phyloP scores from a whole-genome alignment of 257 asterid genomes.

The Primulina huaijiensis region DNA sequence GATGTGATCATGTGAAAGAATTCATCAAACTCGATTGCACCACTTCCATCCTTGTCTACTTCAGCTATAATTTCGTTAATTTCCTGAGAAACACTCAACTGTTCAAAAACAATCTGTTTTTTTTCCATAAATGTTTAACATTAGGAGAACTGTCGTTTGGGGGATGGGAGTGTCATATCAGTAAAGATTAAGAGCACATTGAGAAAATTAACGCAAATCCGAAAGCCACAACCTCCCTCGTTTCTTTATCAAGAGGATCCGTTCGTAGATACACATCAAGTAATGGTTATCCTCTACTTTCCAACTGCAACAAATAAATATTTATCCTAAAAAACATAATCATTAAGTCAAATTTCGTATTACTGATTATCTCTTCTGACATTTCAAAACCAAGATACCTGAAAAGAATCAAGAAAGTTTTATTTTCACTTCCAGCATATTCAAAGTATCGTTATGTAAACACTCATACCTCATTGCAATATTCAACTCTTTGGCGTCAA shows the following conservation, averaged over 20 bases:
- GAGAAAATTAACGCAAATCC: conserved; percentile 1
- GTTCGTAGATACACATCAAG: conserved; percentile 4
- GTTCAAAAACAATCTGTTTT: not conserved
- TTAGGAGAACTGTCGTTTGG: not conserved
- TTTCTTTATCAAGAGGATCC: conserved; percentile 1
- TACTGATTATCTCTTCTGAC: conserved; percentile 79
- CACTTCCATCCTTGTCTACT: conserved; percentile 93
- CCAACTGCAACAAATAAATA: not conserved
- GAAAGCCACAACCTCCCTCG: not conserved
- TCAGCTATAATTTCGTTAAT: conserved; percentile 81
- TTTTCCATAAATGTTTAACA: not conserved
- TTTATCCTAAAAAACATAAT: not conserved
- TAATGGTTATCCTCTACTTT: conserved; percentile 5
- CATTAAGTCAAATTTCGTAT: conserved; percentile 3
- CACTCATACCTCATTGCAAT: conserved; percentile 86
- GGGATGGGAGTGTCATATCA: not conserved
- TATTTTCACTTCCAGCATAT: conserved; percentile 3
- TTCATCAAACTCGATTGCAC: conserved; percentile 82
- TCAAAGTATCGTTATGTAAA: not conserved
- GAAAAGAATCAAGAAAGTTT: conserved; percentile 31
- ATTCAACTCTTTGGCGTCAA: conserved; percentile 88
- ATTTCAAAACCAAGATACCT: conserved; percentile 98
- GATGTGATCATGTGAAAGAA: conserved; percentile 92
- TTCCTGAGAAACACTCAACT: conserved; percentile 45
- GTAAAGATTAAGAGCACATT: not conserved